Conservation (phyloP, 169 alveolate species). For the Prorocentrum cordatum region DNA sequence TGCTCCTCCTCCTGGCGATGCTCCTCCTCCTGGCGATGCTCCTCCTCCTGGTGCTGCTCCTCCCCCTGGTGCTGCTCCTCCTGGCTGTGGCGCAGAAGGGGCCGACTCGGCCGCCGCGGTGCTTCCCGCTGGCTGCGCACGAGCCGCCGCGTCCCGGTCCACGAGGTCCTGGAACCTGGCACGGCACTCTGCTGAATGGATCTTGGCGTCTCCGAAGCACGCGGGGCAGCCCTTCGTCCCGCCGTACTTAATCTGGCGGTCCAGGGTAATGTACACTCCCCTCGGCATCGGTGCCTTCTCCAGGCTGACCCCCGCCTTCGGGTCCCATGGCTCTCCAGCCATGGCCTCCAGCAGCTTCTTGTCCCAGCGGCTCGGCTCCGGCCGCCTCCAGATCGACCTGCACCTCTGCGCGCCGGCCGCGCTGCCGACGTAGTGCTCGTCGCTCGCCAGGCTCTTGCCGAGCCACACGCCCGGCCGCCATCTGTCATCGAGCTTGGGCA, state of each 20-base stretch:
- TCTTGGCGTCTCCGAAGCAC: too few relatives aligned
- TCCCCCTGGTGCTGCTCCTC: too few relatives aligned
- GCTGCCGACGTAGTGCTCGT: constrained; percentile 2
- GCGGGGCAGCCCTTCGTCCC: too few relatives aligned
- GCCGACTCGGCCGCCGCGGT: too few relatives aligned
- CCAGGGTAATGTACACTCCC: neutral
- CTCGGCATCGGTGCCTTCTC: neutral
- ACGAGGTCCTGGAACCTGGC: too few relatives aligned
- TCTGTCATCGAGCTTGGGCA: neutral
- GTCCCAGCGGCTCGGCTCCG: neutral
- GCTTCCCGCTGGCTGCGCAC: too few relatives aligned
- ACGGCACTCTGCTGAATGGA: too few relatives aligned
- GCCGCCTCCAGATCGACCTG: constrained; percentile 12
- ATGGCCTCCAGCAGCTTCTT: neutral
- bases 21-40: too few relatives aligned
- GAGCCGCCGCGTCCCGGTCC: too few relatives aligned
- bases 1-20: too few relatives aligned
- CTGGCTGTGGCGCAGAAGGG: too few relatives aligned
- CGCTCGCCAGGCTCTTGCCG: constrained; percentile 14
- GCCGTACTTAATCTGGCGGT: neutral
- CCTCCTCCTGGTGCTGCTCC: too few relatives aligned
- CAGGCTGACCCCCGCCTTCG: neutral
- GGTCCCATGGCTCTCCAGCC: neutral
- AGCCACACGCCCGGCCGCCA: neutral
- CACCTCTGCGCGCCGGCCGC: neutral